A percentile compares a stretch with the other conserved stretches of the same genome.
These are phyloP conservation scores for Acaromyces ingoldii DNA, from an alignment of 1,284 basidiomycete species.

Conservation along the genomic window DNA sequence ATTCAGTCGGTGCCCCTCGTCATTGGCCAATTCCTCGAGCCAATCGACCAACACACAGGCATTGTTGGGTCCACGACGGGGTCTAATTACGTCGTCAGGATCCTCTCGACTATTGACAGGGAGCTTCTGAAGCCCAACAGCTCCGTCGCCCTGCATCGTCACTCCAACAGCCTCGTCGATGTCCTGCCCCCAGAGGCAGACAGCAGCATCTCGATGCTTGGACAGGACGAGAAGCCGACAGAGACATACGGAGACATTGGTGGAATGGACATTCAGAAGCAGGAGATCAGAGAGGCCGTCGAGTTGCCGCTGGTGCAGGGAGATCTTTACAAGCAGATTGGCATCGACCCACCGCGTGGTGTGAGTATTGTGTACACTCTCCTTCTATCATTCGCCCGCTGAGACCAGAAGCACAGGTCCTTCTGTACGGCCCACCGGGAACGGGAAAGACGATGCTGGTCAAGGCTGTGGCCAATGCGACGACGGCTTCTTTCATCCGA, in stretches of 20 bases:
- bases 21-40: constrained; percentile 98
- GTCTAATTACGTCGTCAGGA: constrained; percentile 96
- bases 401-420: constrained; percentile 51
- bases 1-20: constrained; percentile 99
- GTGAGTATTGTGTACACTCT: constrained; percentile 49
- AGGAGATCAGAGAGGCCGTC: constrained; percentile 97
- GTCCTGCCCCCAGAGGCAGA: constrained; percentile 98
- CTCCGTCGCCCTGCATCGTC: constrained; percentile 93
- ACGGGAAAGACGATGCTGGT: constrained; percentile 99
- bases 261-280: constrained; percentile 96
- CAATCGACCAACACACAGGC: constrained; percentile 94
- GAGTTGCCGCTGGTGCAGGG: constrained; percentile 91
- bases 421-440: constrained; percentile 89
- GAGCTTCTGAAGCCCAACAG: constrained; percentile 95
- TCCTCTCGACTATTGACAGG: constrained; percentile 92
- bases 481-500: constrained; percentile 93
- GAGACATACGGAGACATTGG: constrained; percentile 64
- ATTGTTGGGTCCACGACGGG: constrained; percentile 98
- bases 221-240: constrained; percentile 67
- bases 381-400: neutral
- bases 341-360: constrained; percentile 95
- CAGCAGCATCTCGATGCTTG: constrained; percentile 74
- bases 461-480: constrained; percentile 96
- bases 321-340: constrained; percentile 98
- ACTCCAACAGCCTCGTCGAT: constrained; percentile 97